Percentiles rank a stretch among this genome's conserved stretches.
Conservation (phyloP, 306 rosid species). For the Astragalus glycyphyllos region DNA sequence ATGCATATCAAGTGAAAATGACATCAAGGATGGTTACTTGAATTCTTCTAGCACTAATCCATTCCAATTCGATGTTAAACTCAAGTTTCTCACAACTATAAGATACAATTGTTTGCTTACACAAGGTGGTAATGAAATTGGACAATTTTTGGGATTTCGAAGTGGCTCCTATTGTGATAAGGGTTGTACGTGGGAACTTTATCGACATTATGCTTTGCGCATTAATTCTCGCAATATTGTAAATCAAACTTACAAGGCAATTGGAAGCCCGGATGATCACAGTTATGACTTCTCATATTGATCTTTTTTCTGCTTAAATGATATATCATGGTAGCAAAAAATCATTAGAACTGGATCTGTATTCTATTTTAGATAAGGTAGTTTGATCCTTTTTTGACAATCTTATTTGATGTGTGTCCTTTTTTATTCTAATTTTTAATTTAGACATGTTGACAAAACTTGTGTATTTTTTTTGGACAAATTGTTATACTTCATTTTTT, state of each 20-base stretch:
- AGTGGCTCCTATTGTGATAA: slow-evolving; percentile 49
- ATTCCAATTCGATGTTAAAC: slow-evolving; percentile 40
- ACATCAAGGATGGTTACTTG: slow-evolving; percentile 25
- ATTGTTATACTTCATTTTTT: too few species aligned
- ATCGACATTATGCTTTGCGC: slow-evolving; percentile 39
- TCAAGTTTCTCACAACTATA: slow-evolving; percentile 44
- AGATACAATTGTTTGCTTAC: slow-evolving; percentile 46
- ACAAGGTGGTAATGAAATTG: slow-evolving; percentile 39
- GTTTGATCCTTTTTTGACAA: too few species aligned
- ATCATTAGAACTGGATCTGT: neutral
- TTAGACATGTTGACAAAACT: too few species aligned
- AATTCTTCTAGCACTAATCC: neutral
- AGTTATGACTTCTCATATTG: slow-evolving; percentile 38
- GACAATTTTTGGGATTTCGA: slow-evolving; percentile 48
- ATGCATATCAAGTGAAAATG: slow-evolving; percentile 50
- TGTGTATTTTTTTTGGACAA: too few species aligned
- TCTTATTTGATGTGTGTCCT: too few species aligned
- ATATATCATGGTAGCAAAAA: too few species aligned
- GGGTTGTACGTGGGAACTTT: slow-evolving; percentile 45
- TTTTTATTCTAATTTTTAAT: too few species aligned
- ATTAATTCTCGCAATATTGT: slow-evolving; percentile 9
- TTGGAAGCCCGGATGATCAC: slow-evolving; percentile 52
- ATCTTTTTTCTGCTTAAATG: neutral
- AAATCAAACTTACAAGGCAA: slow-evolving; percentile 43
- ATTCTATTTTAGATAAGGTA: neutral